Conservation (phyloP, 805 yeast species). For the Tetrapisispora taiwanensis region DNA sequence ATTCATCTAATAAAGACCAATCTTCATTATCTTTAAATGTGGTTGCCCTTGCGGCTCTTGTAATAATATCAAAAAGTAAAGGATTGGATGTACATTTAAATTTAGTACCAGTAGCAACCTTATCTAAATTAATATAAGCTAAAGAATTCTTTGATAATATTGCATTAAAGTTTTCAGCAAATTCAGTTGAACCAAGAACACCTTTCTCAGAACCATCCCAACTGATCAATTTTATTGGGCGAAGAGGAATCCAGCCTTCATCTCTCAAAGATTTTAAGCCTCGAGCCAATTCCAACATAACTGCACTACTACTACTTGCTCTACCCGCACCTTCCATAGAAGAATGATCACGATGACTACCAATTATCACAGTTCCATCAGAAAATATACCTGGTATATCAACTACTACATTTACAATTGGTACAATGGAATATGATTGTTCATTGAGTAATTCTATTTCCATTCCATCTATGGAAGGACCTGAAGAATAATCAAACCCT, state of each 20-base stretch:
- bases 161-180: constrained; percentile 49
- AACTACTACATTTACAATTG: constrained; percentile 40
- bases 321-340: constrained; percentile 42
- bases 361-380: constrained; percentile 45
- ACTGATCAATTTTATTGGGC: constrained; percentile 60
- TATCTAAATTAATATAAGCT: constrained; percentile 42
- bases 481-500: constrained; percentile 36
- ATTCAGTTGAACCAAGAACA: constrained; percentile 67
- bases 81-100: constrained; percentile 46
- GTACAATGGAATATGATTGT: constrained; percentile 34
- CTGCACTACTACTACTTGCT: constrained; percentile 41
- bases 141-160: constrained; percentile 41
- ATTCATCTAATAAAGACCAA: constrained; percentile 40
- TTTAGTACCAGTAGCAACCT: constrained; percentile 42
- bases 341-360: constrained; percentile 46
- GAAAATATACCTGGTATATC: constrained; percentile 47
- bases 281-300: constrained; percentile 43
- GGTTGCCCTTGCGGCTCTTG: constrained; percentile 38
- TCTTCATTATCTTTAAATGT: constrained; percentile 33
- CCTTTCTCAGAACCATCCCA: constrained; percentile 82
- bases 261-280: constrained; percentile 37
- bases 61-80: constrained; percentile 38
- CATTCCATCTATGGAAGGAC: constrained; percentile 32
- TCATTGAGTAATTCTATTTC: constrained; percentile 33
- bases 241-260: constrained; percentile 59